Percentiles rank a stretch among this genome's conserved stretches.
Conservation (phyloP, 768 basidiomycete genomes). For the Suillus fuscotomentosus region DNA sequence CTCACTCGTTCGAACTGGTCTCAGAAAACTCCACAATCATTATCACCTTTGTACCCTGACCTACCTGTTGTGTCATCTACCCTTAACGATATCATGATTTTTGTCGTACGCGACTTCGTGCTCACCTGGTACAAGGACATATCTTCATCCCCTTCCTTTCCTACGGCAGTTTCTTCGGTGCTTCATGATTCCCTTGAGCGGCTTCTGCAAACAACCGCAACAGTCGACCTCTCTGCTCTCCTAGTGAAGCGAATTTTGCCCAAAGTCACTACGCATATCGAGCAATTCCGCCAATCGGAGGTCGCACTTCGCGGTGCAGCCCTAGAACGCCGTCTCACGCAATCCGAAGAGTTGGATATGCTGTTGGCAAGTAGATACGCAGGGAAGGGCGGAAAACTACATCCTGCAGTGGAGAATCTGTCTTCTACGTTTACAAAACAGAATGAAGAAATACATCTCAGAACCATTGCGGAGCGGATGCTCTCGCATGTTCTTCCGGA, state of each 20-base stretch:
- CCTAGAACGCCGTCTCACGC: slow-evolving; percentile 77
- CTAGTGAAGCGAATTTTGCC: slow-evolving; percentile 84
- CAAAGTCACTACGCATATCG: slow-evolving; percentile 85
- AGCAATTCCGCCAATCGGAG: slow-evolving; percentile 90
- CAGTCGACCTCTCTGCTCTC: slow-evolving; percentile 71
- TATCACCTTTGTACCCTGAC: slow-evolving; percentile 63
- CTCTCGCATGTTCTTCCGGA: slow-evolving; percentile 75
- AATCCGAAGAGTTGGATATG: slow-evolving; percentile 88
- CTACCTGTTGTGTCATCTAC: slow-evolving; percentile 66
- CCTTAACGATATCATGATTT: slow-evolving; percentile 76
- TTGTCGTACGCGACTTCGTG: slow-evolving; percentile 86
- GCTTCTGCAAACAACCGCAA: slow-evolving; percentile 52
- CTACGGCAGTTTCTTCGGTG: slow-evolving; percentile 74
- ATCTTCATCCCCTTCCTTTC: slow-evolving; percentile 87
- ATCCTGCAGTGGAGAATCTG: slow-evolving; percentile 84
- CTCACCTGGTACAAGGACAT: slow-evolving; percentile 85
- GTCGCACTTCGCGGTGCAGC: slow-evolving; percentile 79
- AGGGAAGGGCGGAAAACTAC: slow-evolving; percentile 61
- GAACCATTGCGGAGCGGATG: slow-evolving; percentile 64
- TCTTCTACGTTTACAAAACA: slow-evolving; percentile 89
- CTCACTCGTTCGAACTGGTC: slow-evolving; percentile 91
- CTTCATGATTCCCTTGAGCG: slow-evolving; percentile 65
- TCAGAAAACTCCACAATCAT: slow-evolving; percentile 62
- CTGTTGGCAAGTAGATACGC: slow-evolving; percentile 83
- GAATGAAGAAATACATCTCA: slow-evolving; percentile 84